Evolutionary conservation across 179 eudicot species (phyloP).

Genomic region (Heliamphora pulchella): DNA sequence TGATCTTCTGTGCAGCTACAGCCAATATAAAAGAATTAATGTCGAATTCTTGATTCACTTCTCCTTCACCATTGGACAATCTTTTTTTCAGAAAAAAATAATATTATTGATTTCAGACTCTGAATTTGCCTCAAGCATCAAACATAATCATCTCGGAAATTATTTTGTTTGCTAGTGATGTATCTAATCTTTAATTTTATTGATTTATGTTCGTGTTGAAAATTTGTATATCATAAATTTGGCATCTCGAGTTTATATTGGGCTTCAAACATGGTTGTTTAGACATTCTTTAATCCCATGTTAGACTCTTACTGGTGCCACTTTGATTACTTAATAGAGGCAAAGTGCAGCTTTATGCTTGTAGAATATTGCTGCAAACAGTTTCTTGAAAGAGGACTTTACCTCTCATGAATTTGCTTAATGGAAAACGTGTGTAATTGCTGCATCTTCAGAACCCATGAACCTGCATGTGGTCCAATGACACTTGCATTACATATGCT

Average conservation of each 20-base stretch:
- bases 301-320: not conserved
- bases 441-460: not conserved
- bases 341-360: not conserved
- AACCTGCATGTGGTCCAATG: not conserved
- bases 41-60: not conserved
- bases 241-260: not conserved
- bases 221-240: not conserved
- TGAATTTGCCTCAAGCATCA: not conserved
- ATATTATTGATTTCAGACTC: not conserved
- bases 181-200: not conserved
- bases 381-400: not conserved
- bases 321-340: not conserved
- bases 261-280: not conserved
- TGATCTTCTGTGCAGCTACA: not conserved
- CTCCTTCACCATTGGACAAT: not conserved
- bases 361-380: not conserved
- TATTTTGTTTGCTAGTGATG: not conserved
- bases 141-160: not conserved
- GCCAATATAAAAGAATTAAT: not conserved
- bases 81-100: not conserved
- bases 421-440: not conserved
- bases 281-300: not conserved
- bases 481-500: not conserved
- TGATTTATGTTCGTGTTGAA: not conserved
- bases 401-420: slow-evolving; percentile 6